Evolutionary conservation across 345 rosid genomes (phyloP).

Genomic region (Eucalyptus curtisii): DNA sequence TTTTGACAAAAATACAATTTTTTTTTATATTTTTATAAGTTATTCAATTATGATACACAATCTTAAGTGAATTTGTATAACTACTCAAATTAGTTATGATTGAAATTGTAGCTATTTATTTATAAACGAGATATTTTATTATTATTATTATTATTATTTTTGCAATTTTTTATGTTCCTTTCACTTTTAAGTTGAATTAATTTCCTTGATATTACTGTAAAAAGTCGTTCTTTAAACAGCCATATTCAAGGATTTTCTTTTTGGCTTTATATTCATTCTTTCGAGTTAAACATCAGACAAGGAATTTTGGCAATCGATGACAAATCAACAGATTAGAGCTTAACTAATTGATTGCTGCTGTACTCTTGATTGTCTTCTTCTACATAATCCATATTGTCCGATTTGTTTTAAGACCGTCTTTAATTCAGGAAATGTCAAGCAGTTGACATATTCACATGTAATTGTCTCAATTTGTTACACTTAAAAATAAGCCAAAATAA

Average conservation of each 20-base stretch:
- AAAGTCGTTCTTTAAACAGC: too few relatives aligned
- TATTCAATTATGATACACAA: neutral
- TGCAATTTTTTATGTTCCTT: neutral
- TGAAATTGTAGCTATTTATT: neutral
- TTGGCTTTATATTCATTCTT: neutral
- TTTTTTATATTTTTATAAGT: neutral
- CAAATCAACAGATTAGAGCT: neutral
- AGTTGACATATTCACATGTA: neutral
- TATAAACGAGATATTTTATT: neutral
- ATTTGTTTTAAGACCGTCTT: neutral
- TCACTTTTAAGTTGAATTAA: neutral
- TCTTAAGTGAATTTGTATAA: neutral
- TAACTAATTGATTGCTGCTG: neutral
- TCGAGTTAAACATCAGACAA: neutral
- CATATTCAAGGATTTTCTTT: neutral
- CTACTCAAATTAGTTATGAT: too few relatives aligned
- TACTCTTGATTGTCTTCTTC: neutral
- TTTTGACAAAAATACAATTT: neutral
- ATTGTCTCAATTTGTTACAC: neutral
- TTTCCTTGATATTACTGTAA: neutral
- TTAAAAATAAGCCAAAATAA: neutral
- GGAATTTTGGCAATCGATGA: neutral
- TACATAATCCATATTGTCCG: neutral
- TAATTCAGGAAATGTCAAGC: neutral
- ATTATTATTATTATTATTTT: too few relatives aligned